A percentile compares a stretch with the other conserved stretches of the same genome.
Evolutionary conservation across 2,329 filamentous ascomycete species (phyloP).

Genomic region (Aspergillus sp.): DNA sequence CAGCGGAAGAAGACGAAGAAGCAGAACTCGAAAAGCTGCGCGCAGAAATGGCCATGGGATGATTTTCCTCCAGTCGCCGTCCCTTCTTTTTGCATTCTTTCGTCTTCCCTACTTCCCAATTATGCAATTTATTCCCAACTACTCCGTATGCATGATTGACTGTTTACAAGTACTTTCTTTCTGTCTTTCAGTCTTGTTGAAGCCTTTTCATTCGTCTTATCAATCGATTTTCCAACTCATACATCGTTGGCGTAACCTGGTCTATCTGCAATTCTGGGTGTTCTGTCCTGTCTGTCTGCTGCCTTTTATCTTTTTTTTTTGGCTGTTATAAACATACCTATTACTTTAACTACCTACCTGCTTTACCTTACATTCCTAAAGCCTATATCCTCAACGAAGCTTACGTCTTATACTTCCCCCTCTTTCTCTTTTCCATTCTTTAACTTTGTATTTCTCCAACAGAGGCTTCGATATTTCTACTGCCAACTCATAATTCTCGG

Average conservation of each 20-base stretch:
- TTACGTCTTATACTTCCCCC: neutral
- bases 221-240: neutral
- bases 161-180: conserved; percentile 1
- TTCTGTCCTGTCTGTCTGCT: conserved; percentile 1
- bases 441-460: conserved; percentile 8
- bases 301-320: conserved; percentile 3
- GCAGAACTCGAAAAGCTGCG: conserved; percentile 89
- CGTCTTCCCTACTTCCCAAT: conserved; percentile 1
- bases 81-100: conserved; percentile 1
- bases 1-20: conserved; percentile 89
- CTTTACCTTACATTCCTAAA: neutral
- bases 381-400: neutral
- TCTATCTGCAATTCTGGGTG: neutral
- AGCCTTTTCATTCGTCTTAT: neutral
- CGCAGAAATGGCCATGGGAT: conserved; percentile 93
- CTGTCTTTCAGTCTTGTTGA: conserved; percentile 2
- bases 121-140: conserved; percentile 4
- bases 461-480: neutral
- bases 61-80: neutral
- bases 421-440: neutral
- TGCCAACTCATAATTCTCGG: too few species aligned
- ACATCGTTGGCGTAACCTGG: conserved; percentile 1
- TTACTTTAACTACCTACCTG: neutral
- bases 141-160: conserved; percentile 7
- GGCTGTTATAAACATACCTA: conserved; percentile 4